Base-by-base conservation (phyloP, 345 rosid genomes). In the Linum lewisii region DNA sequence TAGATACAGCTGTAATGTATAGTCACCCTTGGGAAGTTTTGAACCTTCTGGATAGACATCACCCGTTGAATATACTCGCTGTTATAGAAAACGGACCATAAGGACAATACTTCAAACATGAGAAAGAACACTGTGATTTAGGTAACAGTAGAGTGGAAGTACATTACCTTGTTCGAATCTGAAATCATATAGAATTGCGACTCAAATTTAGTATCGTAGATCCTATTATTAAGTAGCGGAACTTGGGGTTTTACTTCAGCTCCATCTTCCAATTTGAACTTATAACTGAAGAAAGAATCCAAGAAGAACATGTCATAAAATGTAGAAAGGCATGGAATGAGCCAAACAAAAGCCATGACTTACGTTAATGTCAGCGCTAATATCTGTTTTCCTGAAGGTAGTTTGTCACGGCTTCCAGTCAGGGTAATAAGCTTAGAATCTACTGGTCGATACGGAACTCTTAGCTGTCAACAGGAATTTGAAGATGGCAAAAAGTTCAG, bases 181-280 rank as follows among this genome's bases (percentile, higher is more conserved):
- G 91, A 87, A 77, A 93, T 85, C 88, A 89, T 80, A 73, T 81
- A 93, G 81, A 89, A 89, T 57, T 93, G 99, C 22, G 97, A 93
- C 78, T 93, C 97, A 65, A 89, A 93, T 79, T 87, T 93, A 58
- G 81, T 89, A 80, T 93, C 99, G 75, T 93, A 93, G 63, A 93
- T 80, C 62, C 99, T 95, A 79, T 84, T 80, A 75, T 89, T 93
- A 64, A 93, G 84, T 65, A 93, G 69, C 5, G 99, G 99, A 68
- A 93, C 78, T 54, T 78, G 75, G 24, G 99, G 97, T 72, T 78
- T 85, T 36, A 87, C 85, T 77, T 84, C 86, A 67, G 97, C 88
- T 67, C 81, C 97, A 60, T 89, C 97, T 72, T 89, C 99, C 73
- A 93, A 78, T 77, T 89, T 93, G 73, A 93, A 75, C 75, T 85